Evolutionary conservation across 169 alveolate species (phyloP), one percentile per base, ranked within the genome.

Genomic region (Amoebophrya sp.): DNA sequence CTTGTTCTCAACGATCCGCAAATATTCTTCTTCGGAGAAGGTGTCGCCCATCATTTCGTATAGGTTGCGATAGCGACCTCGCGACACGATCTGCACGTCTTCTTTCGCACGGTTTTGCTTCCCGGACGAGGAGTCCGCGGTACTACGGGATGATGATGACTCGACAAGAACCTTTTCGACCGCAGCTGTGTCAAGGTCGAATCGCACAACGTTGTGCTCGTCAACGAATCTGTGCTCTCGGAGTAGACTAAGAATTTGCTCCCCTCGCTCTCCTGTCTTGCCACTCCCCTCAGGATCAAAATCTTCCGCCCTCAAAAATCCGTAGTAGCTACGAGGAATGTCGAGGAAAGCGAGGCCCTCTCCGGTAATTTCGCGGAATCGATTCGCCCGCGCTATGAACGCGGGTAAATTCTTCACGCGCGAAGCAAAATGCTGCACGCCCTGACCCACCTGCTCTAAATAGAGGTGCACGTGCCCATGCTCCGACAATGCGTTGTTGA

Each of bases 361-460:
- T 47, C 65, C 65, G 29, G 65, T 47, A 47, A 47, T 18, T 47
- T 47, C 65, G 29, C 89, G 39, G 3, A 76, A n/a, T 2, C 36
- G 36, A 36, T n/a, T n/a, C 36, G n/a, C n/a, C 40, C n/a, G n/a
- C 14, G 34, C 26, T 10, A 26, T 76, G n/a, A 34, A 34, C 78
- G 0, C 41, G 10, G 91, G 78, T 34, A 12, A 18, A 39, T 92
- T 91, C 78, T 47, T 55, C 34, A 92, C 94, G 23, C 94, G 47
- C 6, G 94, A 89, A 26, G 94, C 94, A 39, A 92, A 53, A 78
- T 92, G 94, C 76, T 92, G 94, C 14, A 92, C 92, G n/a, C 91
- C 94, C 77, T 92, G 94, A 3, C 93, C 93, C 41, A 92, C 54
- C 55, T 92, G 91, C 23, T 92, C 76, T 54, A 83, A n/a, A 24